Base-by-base conservation (phyloP, 2,329 filamentous ascomycete genomes). In the Clarireedia hainanense region DNA sequence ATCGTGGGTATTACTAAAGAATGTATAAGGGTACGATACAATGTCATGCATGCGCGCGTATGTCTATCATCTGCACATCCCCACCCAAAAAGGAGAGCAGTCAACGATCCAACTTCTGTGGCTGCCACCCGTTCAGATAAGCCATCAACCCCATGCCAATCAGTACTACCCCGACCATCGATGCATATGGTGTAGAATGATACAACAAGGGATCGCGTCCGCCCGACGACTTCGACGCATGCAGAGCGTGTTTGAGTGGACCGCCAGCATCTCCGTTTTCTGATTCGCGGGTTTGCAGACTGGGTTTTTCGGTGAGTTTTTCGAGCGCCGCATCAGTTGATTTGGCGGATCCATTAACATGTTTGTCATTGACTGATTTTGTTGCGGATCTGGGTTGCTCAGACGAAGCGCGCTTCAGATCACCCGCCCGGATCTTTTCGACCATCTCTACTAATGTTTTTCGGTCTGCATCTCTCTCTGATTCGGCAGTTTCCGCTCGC, bases 381-480 rank as follows among this genome's bases (percentile, higher is more conserved):
- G 27, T 50, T 17, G 58, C 57, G n/a, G 63, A 64, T 39, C 39
- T 47, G 14, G 54, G 57, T 50, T 58, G 56, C 30, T 65, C 64
- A 3, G 58, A 63, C 7, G 63, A 65, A 1, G 55, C 58, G 48
- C 63, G 55, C 57, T 65, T 58, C 5, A 54, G 77, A 63, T 84
- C 83, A 63, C 91, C 84, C 64, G 76, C 78, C 52, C 91, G 83
- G 55, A 96, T 86, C 62, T 86, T 85, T 64, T 89, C 78, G 12
- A 96, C 85, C 89, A 97, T 94, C 68, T 96, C 89, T 1, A 88
- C 85, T 46, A 99, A 73, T 1, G 86, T 86, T 69, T 87, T 85
- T 54, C 86, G 84, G 53, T 85, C 83, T 43, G 81, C 77, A 54
- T 86, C 83, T 47, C 86, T 81, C 64, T 96, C 91, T 7, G 80